These are phyloP conservation scores for Phalaenopsis hybrid DNA, from an alignment of 116 monocot species.

Conservation along the genomic window DNA sequence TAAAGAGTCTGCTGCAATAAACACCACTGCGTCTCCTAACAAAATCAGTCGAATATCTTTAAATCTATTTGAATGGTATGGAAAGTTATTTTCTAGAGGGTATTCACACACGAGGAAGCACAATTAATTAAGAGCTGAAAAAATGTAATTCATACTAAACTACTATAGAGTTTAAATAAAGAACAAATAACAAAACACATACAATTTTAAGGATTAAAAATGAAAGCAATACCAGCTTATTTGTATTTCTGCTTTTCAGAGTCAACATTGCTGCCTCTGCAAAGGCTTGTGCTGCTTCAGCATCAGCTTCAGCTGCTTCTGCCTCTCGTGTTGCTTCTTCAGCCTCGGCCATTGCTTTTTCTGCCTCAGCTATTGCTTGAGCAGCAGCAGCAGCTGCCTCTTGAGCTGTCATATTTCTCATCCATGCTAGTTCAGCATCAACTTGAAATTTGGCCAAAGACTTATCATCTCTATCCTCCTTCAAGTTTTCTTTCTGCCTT, in stretches of 20 bases:
- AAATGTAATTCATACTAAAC: background rate
- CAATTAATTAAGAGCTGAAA: background rate
- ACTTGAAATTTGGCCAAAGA: conserved; percentile 48
- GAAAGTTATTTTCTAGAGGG: too few relatives aligned
- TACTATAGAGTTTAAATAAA: background rate
- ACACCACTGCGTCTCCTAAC: too few relatives aligned
- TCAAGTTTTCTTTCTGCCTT: conserved; percentile 21
- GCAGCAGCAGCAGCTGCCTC: conserved; percentile 75
- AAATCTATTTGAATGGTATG: too few relatives aligned
- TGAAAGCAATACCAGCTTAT: conserved; percentile 10
- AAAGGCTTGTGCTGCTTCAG: conserved; percentile 82
- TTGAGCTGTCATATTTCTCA: conserved; percentile 58
- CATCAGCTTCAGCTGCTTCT: conserved; percentile 83
- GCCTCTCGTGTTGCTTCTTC: conserved; percentile 81
- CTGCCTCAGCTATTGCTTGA: conserved; percentile 88
- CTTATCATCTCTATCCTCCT: conserved; percentile 31
- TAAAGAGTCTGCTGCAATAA: too few relatives aligned
- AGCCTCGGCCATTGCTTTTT: conserved; percentile 74
- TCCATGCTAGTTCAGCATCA: conserved; percentile 52
- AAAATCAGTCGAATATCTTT: too few relatives aligned
- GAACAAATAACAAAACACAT: background rate
- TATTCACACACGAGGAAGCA: background rate
- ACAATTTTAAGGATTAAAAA: background rate
- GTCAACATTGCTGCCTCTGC: conserved; percentile 65
- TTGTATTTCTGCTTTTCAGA: conserved; percentile 31